Base-by-base conservation (phyloP, 257 asterid genomes). In the Solanum pimpinellifolium region DNA sequence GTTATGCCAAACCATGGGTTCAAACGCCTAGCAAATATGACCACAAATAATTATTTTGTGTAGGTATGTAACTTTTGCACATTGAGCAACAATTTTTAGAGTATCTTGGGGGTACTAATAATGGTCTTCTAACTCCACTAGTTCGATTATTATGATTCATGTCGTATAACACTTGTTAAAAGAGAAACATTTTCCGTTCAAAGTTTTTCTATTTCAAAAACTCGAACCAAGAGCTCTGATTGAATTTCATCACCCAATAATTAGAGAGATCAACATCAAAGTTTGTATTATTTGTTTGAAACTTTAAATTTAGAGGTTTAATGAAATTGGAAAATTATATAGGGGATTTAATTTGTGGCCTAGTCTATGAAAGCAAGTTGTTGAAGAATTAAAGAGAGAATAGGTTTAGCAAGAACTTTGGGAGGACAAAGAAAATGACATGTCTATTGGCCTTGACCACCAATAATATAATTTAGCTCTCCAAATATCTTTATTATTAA, bases 401-500 rank as follows among this genome's bases (percentile, higher is more conserved):
- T 52, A 18, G n/a, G 65, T 56, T 56, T 18, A 56, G 21, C 65
- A 56, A 56, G 65, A 56, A 56, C 65, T 56, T 56, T 56, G 65
- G 65, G n/a, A 56, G 65, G 7, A 56, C 65, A 56, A 56, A 56
- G 65, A 56, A 56, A 85, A 72, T 35, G 69, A 65, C 47, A 27
- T 72, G 56, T 20, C 62, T 35, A 44, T 74, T 9, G 47, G 21
- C 35, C 60, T 39, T 77, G 90, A 65, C 91, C 90, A 87, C 89
- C 90, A 87, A 89, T 89, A 82, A 87, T 80, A 68, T 56, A 85
- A 78, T 70, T 69, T 41, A 87, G 66, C 65, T 56, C 65, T 10
- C n/a, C 18, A 56, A 18, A 70, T 52, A 73, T 73, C 81, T 20
- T 73, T 73, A 37, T 73, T 37, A 21, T 74, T 74, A 21, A 74